Conservation (phyloP, 1,284 basidiomycete species). For the Neolentinus lepideus region DNA sequence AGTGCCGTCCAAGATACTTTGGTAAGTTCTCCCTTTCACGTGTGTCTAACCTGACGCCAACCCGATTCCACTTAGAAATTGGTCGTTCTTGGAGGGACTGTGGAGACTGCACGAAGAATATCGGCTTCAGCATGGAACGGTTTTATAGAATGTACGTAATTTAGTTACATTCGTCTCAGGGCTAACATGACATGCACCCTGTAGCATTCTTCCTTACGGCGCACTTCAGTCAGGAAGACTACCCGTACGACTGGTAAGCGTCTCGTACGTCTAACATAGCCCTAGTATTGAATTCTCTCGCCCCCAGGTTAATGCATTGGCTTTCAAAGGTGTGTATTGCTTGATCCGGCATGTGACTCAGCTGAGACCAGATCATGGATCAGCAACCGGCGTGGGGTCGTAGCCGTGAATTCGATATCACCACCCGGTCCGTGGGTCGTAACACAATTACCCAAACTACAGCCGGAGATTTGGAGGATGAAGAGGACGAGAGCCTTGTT, state of each 20-base stretch:
- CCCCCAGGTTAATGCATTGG: conserved; percentile 76
- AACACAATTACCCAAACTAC: conserved; percentile 58
- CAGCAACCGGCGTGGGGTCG: conserved; percentile 82
- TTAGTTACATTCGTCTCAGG: background rate
- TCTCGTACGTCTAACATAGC: conserved; percentile 5
- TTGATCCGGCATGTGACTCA: conserved; percentile 3
- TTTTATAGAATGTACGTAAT: conserved; percentile 69
- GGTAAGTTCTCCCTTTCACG: conserved; percentile 24
- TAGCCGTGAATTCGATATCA: conserved; percentile 81
- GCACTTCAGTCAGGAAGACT: conserved; percentile 80
- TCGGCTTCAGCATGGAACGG: conserved; percentile 81
- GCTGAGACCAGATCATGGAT: background rate
- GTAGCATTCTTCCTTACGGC: conserved; percentile 82
- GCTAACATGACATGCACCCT: conserved; percentile 5
- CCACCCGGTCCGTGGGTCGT: conserved; percentile 61
- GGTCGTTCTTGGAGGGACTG: conserved; percentile 73
- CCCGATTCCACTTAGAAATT: conserved; percentile 44
- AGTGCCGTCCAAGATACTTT: conserved; percentile 57
- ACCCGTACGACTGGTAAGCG: conserved; percentile 73
- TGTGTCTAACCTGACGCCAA: background rate
- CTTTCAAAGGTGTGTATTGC: conserved; percentile 54
- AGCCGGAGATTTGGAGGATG: conserved; percentile 69
- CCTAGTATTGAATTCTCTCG: conserved; percentile 6
- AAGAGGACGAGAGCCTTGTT: conserved; percentile 58
- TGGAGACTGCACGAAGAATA: conserved; percentile 65